A percentile compares a stretch with the other conserved stretches of the same genome.
phyloP scores from a whole-genome alignment of 2,329 filamentous ascomycete species.

The Fusarium verrucosum region DNA sequence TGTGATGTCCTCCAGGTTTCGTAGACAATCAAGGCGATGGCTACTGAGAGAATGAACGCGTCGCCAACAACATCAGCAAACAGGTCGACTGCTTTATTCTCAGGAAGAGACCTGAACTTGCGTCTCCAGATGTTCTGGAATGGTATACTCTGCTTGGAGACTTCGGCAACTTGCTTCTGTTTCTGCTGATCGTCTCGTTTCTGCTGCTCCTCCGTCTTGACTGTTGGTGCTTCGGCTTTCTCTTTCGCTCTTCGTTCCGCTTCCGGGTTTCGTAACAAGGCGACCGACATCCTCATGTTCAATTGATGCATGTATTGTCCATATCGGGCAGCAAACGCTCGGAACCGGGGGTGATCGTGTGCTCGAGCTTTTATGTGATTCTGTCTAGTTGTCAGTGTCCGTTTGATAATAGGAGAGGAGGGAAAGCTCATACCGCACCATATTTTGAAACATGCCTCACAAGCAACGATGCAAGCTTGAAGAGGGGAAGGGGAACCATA shows the following conservation, averaged over 20 bases:
- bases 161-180: constrained; percentile 49
- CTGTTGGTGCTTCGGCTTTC: constrained; percentile 69
- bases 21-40: constrained; percentile 65
- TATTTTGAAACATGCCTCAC: constrained; percentile 74
- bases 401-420: neutral
- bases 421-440: constrained; percentile 65
- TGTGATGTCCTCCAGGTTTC: constrained; percentile 68
- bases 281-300: constrained; percentile 72
- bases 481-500: constrained; percentile 73
- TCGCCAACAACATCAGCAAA: constrained; percentile 74
- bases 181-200: constrained; percentile 62
- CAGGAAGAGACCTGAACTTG: constrained; percentile 70
- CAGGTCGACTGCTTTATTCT: constrained; percentile 71
- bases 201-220: constrained; percentile 70
- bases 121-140: constrained; percentile 68
- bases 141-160: constrained; percentile 40
- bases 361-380: constrained; percentile 73
- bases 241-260: constrained; percentile 68
- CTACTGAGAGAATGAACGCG: constrained; percentile 69
- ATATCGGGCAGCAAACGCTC: constrained; percentile 67
- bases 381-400: constrained; percentile 50
- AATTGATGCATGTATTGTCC: constrained; percentile 72
- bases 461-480: constrained; percentile 72
- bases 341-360: constrained; percentile 70
- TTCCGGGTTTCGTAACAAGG: constrained; percentile 65